Evolutionary conservation across 2,329 filamentous ascomycete species (phyloP).

Genomic region (Trichoderma guizhouense): DNA sequence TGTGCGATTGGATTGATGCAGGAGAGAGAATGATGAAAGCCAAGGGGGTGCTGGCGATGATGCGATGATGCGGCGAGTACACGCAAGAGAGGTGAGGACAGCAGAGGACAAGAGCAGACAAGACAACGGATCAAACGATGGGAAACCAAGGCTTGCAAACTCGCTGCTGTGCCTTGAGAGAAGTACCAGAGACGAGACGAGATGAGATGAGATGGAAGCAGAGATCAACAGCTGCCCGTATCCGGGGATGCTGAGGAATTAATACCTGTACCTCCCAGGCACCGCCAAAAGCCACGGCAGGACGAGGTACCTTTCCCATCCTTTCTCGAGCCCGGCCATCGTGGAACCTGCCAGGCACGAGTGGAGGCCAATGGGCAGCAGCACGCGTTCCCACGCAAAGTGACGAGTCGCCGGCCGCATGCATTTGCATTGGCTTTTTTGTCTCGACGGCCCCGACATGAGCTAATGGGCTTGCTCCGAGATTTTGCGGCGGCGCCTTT

Average conservation of each 20-base stretch:
- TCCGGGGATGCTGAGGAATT: slow-evolving; percentile 11
- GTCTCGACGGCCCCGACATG: not conserved
- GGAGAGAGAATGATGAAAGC: not conserved
- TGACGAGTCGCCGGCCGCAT: slow-evolving; percentile 12
- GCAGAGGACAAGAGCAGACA: not conserved
- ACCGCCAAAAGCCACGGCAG: not conserved
- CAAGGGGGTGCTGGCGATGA: not conserved
- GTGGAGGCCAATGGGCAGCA: slow-evolving; percentile 17
- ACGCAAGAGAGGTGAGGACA: not conserved
- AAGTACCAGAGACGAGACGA: not conserved
- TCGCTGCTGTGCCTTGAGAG: not conserved
- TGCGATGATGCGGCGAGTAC: not conserved
- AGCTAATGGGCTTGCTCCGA: slow-evolving; percentile 6
- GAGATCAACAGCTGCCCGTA: not conserved
- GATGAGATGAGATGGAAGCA: not conserved
- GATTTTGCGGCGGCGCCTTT: not conserved
- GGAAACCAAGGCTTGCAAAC: not conserved
- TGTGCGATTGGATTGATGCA: not conserved
- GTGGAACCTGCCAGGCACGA: slow-evolving; percentile 7
- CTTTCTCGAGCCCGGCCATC: not conserved
- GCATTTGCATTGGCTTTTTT: not conserved
- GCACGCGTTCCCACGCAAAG: slow-evolving; percentile 2
- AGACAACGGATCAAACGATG: not conserved
- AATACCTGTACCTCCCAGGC: not conserved
- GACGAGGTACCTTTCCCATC: not conserved